phyloP scores from a whole-genome alignment of 768 basidiomycete species.

The Leccinum subgranulosum region DNA sequence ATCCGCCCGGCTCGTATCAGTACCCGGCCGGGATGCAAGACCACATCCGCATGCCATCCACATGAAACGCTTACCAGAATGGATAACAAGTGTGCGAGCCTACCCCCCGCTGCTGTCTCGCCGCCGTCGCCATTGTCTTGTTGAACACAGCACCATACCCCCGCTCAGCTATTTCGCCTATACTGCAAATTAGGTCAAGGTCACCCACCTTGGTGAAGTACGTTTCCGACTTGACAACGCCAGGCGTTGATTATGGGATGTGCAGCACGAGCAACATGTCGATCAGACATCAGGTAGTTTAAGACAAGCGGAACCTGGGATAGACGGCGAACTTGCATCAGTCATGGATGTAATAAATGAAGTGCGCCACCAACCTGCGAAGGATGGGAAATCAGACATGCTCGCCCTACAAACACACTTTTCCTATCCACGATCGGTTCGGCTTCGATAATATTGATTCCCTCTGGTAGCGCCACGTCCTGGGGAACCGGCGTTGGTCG shows the following conservation, averaged over 20 bases:
- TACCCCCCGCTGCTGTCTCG: constrained; percentile 88
- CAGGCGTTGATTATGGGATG: constrained; percentile 83
- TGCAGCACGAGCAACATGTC: constrained; percentile 68
- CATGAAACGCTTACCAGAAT: constrained; percentile 56
- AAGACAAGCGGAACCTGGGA: constrained; percentile 67
- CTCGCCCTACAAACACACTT: constrained; percentile 82
- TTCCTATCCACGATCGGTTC: constrained; percentile 86
- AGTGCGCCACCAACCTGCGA: constrained; percentile 49
- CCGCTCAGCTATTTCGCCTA: neutral
- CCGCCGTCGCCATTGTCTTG: constrained; percentile 94
- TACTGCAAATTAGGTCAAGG: neutral
- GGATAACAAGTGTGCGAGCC: constrained; percentile 87
- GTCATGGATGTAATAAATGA: neutral
- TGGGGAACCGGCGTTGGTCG: constrained; percentile 1
- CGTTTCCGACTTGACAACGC: constrained; percentile 64
- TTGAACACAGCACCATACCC: neutral
- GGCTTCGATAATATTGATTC: constrained; percentile 63
- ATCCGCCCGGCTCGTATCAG: neutral
- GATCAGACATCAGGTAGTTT: constrained; percentile 64
- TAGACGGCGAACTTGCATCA: neutral
- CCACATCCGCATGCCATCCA: neutral
- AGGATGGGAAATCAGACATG: constrained; percentile 75
- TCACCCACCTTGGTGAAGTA: constrained; percentile 69
- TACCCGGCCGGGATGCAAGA: neutral
- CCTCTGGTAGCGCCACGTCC: constrained; percentile 45